Evolutionary conservation across 192 early-diverging fungal genomes (phyloP).

Genomic region (Fimicolochytrium jonesii): DNA sequence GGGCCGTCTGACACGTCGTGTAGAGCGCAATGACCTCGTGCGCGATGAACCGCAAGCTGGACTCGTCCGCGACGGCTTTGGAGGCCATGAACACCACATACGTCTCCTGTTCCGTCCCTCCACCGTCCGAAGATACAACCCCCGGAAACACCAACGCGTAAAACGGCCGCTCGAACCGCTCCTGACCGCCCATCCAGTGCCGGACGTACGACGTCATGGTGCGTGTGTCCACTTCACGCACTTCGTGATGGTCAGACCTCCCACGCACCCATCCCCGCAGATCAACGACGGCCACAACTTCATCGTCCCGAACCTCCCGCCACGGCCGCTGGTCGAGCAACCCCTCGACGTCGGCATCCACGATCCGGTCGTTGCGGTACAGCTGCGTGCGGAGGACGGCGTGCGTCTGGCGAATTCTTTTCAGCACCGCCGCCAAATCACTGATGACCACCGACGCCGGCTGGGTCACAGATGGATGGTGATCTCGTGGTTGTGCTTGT

Average conservation of each 20-base stretch:
- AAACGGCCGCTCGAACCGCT: constrained; percentile 17
- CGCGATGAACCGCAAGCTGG: constrained; percentile 21
- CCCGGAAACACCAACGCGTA: constrained; percentile 17
- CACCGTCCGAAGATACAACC: too few species aligned
- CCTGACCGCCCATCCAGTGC: constrained; percentile 1
- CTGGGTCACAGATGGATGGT: too few species aligned
- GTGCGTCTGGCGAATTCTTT: constrained; percentile 29
- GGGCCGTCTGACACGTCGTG: constrained; percentile 7
- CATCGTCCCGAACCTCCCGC: constrained; percentile 9
- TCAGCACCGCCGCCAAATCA: constrained; percentile 20
- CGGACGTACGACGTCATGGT: not conserved
- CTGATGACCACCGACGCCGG: not conserved
- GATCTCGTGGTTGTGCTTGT: too few species aligned
- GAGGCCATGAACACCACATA: constrained; percentile 28
- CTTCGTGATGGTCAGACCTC: too few species aligned
- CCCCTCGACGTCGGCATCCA: constrained; percentile 53
- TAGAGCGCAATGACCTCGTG: constrained; percentile 39
- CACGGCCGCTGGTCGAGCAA: constrained; percentile 20
- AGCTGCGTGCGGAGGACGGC: constrained; percentile 40
- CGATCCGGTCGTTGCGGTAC: constrained; percentile 44
- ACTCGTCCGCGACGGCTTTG: constrained; percentile 32
- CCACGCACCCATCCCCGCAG: constrained; percentile 6
- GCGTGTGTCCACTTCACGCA: not conserved
- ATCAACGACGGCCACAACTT: constrained; percentile 9
- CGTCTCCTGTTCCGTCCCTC: not conserved